Conservation (phyloP, 768 basidiomycete species). For the Crassisporium funariophilum region DNA sequence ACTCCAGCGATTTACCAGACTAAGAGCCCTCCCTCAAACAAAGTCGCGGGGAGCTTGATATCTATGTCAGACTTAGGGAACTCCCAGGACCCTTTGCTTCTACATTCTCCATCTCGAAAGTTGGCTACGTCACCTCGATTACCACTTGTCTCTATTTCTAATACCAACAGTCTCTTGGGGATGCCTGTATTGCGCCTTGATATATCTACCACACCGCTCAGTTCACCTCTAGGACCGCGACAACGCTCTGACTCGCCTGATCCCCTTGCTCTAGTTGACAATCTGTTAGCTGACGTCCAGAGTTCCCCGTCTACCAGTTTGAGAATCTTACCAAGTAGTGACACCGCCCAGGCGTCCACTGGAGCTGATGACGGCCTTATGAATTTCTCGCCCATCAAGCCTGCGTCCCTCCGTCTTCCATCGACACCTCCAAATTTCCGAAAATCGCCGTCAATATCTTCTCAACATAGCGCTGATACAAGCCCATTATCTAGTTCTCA, state of each 20-base stretch:
- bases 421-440: neutral
- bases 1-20: slow-evolving; percentile 9
- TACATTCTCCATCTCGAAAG: slow-evolving; percentile 2
- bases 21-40: neutral
- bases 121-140: neutral
- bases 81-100: slow-evolving; percentile 14
- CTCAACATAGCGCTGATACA: neutral
- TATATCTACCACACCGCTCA: slow-evolving; percentile 6
- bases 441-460: neutral
- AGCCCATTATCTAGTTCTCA: neutral
- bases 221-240: slow-evolving; percentile 8
- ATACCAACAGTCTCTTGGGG: neutral
- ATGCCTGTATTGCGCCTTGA: neutral
- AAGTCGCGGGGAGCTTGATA: neutral
- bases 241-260: neutral
- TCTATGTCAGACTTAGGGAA: neutral
- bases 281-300: neutral
- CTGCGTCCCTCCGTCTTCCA: neutral
- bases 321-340: neutral
- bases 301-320: neutral
- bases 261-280: slow-evolving; percentile 3
- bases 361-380: neutral
- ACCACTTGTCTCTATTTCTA: neutral
- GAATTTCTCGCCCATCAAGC: neutral
- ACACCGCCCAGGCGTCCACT: neutral